A percentile compares a stretch with the other conserved stretches of the same genome.
These are phyloP conservation scores for Ceratobasidium papillatum DNA, from an alignment of 1,284 basidiomycete species.

Conservation along the genomic window DNA sequence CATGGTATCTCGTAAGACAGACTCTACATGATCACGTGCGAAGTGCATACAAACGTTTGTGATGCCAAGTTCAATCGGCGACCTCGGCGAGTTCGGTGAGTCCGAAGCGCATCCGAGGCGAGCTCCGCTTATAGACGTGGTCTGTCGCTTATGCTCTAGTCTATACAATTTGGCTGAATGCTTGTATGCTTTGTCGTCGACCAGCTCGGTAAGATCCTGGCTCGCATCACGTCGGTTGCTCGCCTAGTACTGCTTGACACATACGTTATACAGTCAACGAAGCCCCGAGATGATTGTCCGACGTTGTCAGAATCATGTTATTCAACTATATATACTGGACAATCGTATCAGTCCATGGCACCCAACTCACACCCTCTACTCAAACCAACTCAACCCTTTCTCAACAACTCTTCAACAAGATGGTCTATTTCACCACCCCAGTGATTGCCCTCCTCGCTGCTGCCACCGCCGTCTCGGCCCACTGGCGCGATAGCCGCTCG, in stretches of 20 bases:
- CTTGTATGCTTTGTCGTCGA: neutral
- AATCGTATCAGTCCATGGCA: neutral
- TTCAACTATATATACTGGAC: too few species aligned
- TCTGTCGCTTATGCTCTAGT: neutral
- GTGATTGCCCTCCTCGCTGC: neutral
- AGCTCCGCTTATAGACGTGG: neutral
- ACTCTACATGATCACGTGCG: too few species aligned
- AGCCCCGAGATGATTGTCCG: neutral
- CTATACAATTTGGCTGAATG: neutral
- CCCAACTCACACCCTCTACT: neutral
- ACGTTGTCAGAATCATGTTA: too few species aligned
- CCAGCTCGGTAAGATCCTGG: neutral
- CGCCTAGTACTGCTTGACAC: neutral
- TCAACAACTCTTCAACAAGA: neutral
- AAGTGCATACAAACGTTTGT: too few species aligned
- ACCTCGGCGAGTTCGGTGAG: neutral
- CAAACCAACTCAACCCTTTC: too few species aligned
- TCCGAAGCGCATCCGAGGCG: neutral
- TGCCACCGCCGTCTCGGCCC: neutral
- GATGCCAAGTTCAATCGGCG: too few species aligned
- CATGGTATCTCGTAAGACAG: too few species aligned
- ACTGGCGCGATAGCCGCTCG: constrained; percentile 2
- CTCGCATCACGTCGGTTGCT: constrained; percentile 4
- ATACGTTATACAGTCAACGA: neutral
- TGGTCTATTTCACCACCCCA: constrained; percentile 12